A percentile compares a stretch with the other conserved stretches of the same genome.
These are phyloP conservation scores for Solanum lycopersicoides DNA, from an alignment of 257 asterid genomes.

Conservation along the genomic window DNA sequence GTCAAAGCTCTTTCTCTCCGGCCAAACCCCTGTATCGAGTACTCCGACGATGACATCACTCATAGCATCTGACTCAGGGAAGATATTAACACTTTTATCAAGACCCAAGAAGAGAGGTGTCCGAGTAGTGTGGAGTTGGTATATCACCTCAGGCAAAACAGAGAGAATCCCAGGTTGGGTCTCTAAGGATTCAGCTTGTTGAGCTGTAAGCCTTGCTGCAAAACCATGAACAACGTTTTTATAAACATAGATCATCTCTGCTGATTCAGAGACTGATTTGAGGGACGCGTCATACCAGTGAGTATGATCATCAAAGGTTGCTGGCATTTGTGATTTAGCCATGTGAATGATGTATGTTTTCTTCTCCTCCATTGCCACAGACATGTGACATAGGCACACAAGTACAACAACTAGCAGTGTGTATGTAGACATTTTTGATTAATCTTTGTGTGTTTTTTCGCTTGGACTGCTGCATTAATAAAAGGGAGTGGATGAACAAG, in stretches of 20 bases:
- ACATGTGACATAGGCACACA: constrained; percentile 5
- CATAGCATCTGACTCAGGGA: constrained; percentile 42
- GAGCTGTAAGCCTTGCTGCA: constrained; percentile 46
- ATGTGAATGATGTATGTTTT: constrained; percentile 71
- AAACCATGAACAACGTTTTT: constrained; percentile 60
- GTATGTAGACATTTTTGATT: not conserved
- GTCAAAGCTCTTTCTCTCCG: constrained; percentile 76
- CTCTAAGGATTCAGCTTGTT: constrained; percentile 39
- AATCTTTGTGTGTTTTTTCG: not conserved
- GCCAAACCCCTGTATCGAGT: constrained; percentile 91
- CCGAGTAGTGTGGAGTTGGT: constrained; percentile 85
- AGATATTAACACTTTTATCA: constrained; percentile 44
- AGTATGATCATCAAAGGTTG: constrained; percentile 37
- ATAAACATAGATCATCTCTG: constrained; percentile 66
- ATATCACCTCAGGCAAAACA: constrained; percentile 47
- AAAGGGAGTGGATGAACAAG: not conserved
- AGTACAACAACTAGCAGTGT: constrained; percentile 2
- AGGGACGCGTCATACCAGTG: constrained; percentile 75
- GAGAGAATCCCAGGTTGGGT: constrained; percentile 51
- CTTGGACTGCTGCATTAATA: not conserved
- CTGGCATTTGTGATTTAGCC: constrained; percentile 74
- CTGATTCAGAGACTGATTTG: constrained; percentile 58
- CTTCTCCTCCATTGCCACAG: constrained; percentile 12
- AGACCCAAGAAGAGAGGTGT: constrained; percentile 75
- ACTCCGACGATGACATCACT: constrained; percentile 70